phyloP scores from a whole-genome alignment of 2,329 filamentous ascomycete species.

The Pleomassaria siparia region DNA sequence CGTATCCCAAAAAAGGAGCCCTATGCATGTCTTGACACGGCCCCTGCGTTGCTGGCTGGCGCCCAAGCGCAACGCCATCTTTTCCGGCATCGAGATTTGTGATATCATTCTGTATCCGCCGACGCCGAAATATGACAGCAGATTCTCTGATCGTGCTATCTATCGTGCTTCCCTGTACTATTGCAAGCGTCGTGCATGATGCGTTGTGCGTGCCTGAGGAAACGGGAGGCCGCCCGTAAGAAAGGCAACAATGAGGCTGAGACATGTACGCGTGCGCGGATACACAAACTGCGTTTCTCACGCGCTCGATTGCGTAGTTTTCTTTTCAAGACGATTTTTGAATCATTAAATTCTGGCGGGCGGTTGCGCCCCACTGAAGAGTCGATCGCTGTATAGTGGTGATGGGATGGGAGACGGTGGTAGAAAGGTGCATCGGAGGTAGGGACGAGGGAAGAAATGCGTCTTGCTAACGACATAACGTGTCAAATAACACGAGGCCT shows the following conservation, averaged over 20 bases:
- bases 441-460: neutral
- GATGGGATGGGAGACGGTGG: neutral
- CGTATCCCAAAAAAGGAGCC: neutral
- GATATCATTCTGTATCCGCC: neutral
- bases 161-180: neutral
- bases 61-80: too few relatives aligned
- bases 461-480: too few relatives aligned
- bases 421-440: neutral
- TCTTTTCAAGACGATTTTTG: neutral
- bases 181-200: neutral
- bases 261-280: conserved; percentile 14
- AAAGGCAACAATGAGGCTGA: conserved; percentile 13
- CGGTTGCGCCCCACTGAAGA: neutral
- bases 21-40: neutral
- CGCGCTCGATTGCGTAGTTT: too few relatives aligned
- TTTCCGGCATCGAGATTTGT: neutral
- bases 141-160: neutral
- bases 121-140: conserved; percentile 4
- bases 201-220: neutral
- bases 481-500: too few relatives aligned
- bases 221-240: conserved; percentile 2
- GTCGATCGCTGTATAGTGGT: neutral
- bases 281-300: conserved; percentile 5
- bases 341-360: neutral
- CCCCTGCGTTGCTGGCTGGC: neutral